Evolutionary conservation across 805 yeast genomes (phyloP).

Genomic region (Candida silvicultrix): DNA sequence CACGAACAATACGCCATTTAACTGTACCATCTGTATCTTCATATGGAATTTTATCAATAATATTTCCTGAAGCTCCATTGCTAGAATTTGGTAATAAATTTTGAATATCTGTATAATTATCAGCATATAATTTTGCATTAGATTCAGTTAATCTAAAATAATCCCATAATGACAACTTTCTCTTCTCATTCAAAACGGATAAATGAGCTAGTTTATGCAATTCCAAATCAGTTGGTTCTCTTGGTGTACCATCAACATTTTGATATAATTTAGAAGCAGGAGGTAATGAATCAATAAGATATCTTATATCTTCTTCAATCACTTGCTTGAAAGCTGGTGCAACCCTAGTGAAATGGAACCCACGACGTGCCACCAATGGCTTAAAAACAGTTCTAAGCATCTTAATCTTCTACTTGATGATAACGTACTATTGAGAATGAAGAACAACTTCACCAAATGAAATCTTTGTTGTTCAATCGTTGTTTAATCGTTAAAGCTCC

Average conservation of each 20-base stretch:
- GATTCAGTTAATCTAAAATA: constrained; percentile 41
- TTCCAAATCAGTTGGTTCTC: constrained; percentile 65
- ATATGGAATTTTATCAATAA: constrained; percentile 79
- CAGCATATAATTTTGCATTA: constrained; percentile 48
- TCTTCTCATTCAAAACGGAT: constrained; percentile 49
- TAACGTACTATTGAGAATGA: neutral
- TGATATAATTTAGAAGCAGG: constrained; percentile 61
- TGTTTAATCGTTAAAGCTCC: no score
- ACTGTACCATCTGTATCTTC: constrained; percentile 75
- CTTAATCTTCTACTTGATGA: neutral
- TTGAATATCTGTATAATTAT: constrained; percentile 55
- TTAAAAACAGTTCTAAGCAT: neutral
- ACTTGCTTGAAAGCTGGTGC: constrained; percentile 29
- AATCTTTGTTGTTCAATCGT: no score
- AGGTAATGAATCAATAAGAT: constrained; percentile 55
- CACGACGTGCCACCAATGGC: neutral
- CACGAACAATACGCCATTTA: constrained; percentile 73
- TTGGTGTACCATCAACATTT: constrained; percentile 69
- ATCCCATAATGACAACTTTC: constrained; percentile 47
- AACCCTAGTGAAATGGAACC: constrained; percentile 6
- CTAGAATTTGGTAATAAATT: constrained; percentile 43
- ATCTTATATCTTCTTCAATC: constrained; percentile 57
- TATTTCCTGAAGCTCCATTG: constrained; percentile 47
- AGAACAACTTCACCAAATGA: no score
- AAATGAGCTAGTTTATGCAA: constrained; percentile 67